phyloP scores from a whole-genome alignment of 73 alveolate genomes.

The Durusdinium trenchii region DNA sequence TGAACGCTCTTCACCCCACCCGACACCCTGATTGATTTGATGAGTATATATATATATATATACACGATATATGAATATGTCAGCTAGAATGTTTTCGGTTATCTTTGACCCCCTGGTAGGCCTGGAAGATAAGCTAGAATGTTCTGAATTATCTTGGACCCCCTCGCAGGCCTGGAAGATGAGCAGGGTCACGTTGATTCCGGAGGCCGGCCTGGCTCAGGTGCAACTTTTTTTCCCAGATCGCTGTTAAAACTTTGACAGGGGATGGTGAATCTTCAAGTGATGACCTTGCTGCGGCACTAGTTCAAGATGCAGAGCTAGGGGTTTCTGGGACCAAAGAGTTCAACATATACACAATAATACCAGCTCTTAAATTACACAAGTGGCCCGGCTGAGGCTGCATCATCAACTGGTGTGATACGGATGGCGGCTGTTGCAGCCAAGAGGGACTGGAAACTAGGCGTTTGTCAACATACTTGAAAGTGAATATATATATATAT shows the following conservation, averaged over 20 bases:
- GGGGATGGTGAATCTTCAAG: neutral
- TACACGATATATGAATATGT: too few species aligned
- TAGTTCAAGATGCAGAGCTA: neutral
- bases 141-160: neutral
- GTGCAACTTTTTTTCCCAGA: neutral
- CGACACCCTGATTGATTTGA: too few species aligned
- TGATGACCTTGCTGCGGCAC: conserved; percentile 7
- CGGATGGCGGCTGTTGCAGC: conserved; percentile 50
- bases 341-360: too few species aligned
- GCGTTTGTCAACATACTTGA: neutral
- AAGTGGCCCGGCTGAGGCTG: neutral
- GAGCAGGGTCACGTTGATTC: neutral
- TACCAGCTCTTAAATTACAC: neutral
- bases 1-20: too few species aligned
- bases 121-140: too few species aligned
- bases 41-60: too few species aligned
- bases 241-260: neutral
- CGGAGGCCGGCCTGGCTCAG: neutral
- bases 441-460: conserved; percentile 32
- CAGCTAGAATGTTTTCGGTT: too few species aligned
- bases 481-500: neutral
- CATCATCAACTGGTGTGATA: neutral
- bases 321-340: neutral
- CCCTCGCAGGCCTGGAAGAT: conserved; percentile 55
- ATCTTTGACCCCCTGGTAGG: too few species aligned